Conservation (phyloP, 2,329 filamentous ascomycete genomes). For the Scedosporium boydii region DNA sequence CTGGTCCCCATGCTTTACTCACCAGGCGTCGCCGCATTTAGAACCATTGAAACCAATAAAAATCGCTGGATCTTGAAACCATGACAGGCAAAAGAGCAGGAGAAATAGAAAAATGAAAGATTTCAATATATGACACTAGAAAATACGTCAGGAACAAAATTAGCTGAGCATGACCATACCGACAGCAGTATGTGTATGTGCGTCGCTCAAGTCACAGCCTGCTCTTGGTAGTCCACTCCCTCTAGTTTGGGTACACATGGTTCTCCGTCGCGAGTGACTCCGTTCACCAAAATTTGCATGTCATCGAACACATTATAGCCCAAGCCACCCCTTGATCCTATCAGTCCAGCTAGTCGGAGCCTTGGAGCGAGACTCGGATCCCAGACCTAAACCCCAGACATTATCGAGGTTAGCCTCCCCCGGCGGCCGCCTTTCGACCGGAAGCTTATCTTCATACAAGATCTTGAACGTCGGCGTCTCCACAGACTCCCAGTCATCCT, state of each 20-base stretch:
- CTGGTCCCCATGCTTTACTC: not conserved
- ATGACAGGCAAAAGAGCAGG: not conserved
- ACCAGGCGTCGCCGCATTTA: not conserved
- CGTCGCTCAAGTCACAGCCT: too few relatives aligned
- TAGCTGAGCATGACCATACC: not conserved
- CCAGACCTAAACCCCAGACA: not conserved
- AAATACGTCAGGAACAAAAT: not conserved
- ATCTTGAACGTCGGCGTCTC: constrained; percentile 35
- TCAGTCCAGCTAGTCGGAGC: not conserved
- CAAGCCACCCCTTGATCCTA: not conserved
- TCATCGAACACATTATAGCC: not conserved
- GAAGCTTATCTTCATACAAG: constrained; percentile 21
- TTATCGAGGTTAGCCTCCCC: not conserved
- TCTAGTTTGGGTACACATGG: not conserved
- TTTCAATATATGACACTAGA: not conserved
- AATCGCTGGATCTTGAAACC: not conserved
- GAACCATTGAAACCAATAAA: too few relatives aligned
- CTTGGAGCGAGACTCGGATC: not conserved
- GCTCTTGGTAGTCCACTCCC: too few relatives aligned
- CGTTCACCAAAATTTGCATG: not conserved
- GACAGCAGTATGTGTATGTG: too few relatives aligned
- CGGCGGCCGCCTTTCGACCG: not conserved
- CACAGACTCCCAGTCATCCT: constrained; percentile 35
- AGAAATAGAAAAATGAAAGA: not conserved
- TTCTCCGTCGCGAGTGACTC: not conserved